phyloP scores from a whole-genome alignment of 2,329 filamentous ascomycete species.

The Epicoccum nigrum region DNA sequence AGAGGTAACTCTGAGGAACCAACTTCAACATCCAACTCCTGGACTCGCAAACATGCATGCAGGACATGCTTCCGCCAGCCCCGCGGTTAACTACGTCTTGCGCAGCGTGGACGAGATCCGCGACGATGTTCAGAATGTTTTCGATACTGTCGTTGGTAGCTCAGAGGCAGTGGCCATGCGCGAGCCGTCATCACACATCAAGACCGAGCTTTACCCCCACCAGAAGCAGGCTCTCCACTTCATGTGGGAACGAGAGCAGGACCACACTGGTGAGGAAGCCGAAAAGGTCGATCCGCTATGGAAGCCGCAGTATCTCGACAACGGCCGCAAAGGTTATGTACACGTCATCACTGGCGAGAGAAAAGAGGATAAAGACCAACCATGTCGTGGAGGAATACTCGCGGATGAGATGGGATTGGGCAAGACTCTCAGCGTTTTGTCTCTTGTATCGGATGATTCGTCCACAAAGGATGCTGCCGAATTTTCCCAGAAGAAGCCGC shows the following conservation, averaged over 20 bases:
- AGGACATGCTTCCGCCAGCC: slow-evolving; percentile 13
- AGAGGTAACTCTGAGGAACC: slow-evolving; percentile 19
- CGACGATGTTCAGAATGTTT: slow-evolving; percentile 82
- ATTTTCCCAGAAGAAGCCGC: slow-evolving; percentile 65
- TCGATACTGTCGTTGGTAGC: slow-evolving; percentile 78
- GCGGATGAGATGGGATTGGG: slow-evolving; percentile 60
- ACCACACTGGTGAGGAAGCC: slow-evolving; percentile 64
- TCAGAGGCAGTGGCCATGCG: slow-evolving; percentile 74
- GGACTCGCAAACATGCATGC: slow-evolving; percentile 11
- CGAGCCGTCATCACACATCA: slow-evolving; percentile 70
- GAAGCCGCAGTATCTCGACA: slow-evolving; percentile 65
- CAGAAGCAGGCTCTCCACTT: slow-evolving; percentile 91
- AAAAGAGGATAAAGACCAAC: slow-evolving; percentile 39
- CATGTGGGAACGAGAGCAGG: slow-evolving; percentile 78
- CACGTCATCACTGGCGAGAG: slow-evolving; percentile 80
- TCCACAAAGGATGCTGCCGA: slow-evolving; percentile 66
- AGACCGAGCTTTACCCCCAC: slow-evolving; percentile 73
- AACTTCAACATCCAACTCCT: slow-evolving; percentile 24
- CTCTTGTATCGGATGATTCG: slow-evolving; percentile 66
- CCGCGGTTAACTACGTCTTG: slow-evolving; percentile 24
- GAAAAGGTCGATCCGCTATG: slow-evolving; percentile 76
- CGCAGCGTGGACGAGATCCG: slow-evolving; percentile 77
- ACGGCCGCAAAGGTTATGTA: slow-evolving; percentile 69
- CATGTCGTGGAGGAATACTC: slow-evolving; percentile 54
- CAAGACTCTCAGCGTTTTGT: slow-evolving; percentile 75